Percentiles rank a stretch among this genome's conserved stretches.
Evolutionary conservation across 2,329 filamentous ascomycete species (phyloP).

Genomic region (Scytalidium sp.): DNA sequence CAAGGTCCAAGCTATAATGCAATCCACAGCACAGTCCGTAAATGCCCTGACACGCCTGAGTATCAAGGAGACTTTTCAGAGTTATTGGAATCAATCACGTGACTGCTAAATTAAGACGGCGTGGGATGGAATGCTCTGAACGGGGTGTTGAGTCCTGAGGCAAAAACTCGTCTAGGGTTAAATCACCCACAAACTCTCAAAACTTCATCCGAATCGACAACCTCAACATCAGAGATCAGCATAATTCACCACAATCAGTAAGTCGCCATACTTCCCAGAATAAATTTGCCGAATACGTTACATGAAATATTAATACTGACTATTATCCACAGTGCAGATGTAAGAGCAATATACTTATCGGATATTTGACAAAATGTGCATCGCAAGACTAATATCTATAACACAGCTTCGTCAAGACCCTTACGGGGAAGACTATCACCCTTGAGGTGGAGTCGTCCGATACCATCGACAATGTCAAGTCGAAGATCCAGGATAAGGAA

Average conservation of each 20-base stretch:
- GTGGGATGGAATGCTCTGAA: no score
- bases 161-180: no score
- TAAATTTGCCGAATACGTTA: background rate
- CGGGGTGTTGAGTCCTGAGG: no score
- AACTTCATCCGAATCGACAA: no score
- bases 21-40: no score
- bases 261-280: background rate
- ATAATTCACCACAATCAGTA: background rate
- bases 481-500: constrained; percentile 99
- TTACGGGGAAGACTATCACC: constrained; percentile 99
- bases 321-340: constrained; percentile 74
- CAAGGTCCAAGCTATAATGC: no score
- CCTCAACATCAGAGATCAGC: background rate
- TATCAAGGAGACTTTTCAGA: no score
- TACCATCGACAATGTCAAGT: constrained; percentile 99
- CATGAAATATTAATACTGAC: constrained; percentile 43
- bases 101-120: no score
- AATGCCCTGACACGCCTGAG: no score
- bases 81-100: no score
- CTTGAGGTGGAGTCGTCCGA: constrained; percentile 98
- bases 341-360: constrained; percentile 45
- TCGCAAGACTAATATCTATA: constrained; percentile 16
- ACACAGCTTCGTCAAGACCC: constrained; percentile 97
- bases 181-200: background rate
- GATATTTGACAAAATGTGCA: background rate